Conservation (phyloP, 2,329 filamentous ascomycete species). For the Dactylella cylindrospora region DNA sequence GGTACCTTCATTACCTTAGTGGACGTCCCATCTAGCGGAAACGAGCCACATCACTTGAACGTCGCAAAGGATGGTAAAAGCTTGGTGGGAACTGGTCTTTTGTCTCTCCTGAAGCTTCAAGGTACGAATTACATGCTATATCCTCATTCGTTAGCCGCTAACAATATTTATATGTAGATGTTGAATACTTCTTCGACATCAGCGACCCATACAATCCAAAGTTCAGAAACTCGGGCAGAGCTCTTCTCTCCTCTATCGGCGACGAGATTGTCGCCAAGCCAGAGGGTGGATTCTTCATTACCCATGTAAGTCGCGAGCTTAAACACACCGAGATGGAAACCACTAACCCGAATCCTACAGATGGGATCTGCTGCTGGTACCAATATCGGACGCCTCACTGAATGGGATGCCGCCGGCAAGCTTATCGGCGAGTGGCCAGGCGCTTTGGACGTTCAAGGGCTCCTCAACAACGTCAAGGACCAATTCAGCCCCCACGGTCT, state of each 20-base stretch:
- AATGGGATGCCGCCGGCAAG: constrained; percentile 62
- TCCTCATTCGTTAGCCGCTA: background rate
- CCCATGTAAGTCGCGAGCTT: constrained; percentile 36
- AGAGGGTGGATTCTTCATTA: constrained; percentile 55
- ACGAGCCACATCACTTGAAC: constrained; percentile 63
- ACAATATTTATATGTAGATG: constrained; percentile 3
- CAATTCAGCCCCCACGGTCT: constrained; percentile 66
- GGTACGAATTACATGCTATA: constrained; percentile 2
- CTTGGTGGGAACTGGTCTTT: constrained; percentile 60
- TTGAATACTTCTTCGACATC: constrained; percentile 62
- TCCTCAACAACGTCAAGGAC: constrained; percentile 61
- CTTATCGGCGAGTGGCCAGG: constrained; percentile 66
- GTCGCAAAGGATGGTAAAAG: constrained; percentile 61
- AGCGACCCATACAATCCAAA: constrained; percentile 62
- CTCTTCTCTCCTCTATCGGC: constrained; percentile 61
- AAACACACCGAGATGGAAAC: background rate
- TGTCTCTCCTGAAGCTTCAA: constrained; percentile 62
- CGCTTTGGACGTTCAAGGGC: constrained; percentile 55
- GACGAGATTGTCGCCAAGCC: constrained; percentile 67
- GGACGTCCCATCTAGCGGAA: constrained; percentile 63
- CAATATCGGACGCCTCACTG: constrained; percentile 62
- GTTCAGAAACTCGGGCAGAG: constrained; percentile 64
- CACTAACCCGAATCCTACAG: constrained; percentile 3
- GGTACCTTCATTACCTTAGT: constrained; percentile 60
- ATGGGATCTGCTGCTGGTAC: constrained; percentile 58